Conservation (phyloP, 306 rosid genomes). For the Oemleria cerasiformis region DNA sequence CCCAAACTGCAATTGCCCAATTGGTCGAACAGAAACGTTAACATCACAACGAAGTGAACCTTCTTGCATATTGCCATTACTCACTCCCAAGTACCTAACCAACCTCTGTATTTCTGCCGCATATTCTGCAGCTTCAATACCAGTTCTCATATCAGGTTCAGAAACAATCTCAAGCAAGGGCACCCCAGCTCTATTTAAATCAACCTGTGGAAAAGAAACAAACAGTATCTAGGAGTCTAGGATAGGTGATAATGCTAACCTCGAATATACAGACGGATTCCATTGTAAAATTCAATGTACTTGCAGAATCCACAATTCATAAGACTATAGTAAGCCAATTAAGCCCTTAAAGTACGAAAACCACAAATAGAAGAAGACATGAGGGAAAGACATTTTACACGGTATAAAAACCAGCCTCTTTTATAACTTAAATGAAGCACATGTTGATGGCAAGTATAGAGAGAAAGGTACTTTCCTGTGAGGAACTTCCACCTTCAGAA, state of each 20-base stretch:
- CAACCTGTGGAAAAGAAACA: conserved; percentile 59
- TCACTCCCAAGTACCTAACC: conserved; percentile 86
- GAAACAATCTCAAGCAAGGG: conserved; percentile 98
- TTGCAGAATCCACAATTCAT: not conserved
- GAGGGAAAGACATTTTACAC: not conserved
- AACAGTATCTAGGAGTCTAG: not conserved
- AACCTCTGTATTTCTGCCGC: conserved; percentile 91
- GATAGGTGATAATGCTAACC: not conserved
- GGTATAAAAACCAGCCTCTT: not conserved
- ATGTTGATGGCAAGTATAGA: conserved; percentile 6
- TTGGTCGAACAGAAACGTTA: conserved; percentile 83
- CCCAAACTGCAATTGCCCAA: conserved; percentile 74
- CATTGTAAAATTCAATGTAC: not conserved
- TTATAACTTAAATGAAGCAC: not conserved
- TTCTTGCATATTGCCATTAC: conserved; percentile 99
- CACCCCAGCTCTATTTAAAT: conserved; percentile 94
- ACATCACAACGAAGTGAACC: conserved; percentile 97
- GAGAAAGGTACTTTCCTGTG: conserved; percentile 51
- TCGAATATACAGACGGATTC: not conserved
- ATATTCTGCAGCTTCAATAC: conserved; percentile 96
- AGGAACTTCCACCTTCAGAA: conserved; percentile 69
- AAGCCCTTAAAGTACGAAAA: not conserved
- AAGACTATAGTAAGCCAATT: not conserved
- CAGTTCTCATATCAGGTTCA: conserved; percentile 96
- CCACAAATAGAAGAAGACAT: not conserved